Percentiles rank a stretch among this genome's conserved stretches.
These are phyloP conservation scores for Termitomyces sp. DNA, from an alignment of 768 basidiomycete species.

Conservation along the genomic window DNA sequence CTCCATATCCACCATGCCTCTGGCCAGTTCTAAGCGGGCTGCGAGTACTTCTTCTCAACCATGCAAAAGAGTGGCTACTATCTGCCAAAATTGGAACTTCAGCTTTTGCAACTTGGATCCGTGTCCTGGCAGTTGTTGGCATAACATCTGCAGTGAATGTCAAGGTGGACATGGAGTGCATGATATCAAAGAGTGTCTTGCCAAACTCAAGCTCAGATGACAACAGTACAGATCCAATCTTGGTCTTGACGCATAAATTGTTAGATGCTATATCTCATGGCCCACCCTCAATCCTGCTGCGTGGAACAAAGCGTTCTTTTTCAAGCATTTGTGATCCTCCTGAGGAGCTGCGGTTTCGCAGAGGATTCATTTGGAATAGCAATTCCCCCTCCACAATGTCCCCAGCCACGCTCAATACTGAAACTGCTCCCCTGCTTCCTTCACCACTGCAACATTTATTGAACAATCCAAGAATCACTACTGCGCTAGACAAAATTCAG, in stretches of 20 bases:
- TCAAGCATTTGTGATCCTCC: too few relatives aligned
- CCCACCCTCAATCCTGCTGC: fast-evolving
- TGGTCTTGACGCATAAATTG: background rate
- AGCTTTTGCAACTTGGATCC: background rate
- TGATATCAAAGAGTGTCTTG: background rate
- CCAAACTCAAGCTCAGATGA: background rate
- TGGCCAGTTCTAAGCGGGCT: too few relatives aligned
- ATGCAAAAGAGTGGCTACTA: background rate
- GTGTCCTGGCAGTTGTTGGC: background rate
- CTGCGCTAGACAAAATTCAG: too few relatives aligned
- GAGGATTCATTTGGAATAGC: too few relatives aligned
- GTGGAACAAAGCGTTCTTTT: too few relatives aligned
- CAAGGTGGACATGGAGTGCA: background rate
- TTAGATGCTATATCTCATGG: fast-evolving
- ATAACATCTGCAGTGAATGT: background rate
- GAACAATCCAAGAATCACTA: too few relatives aligned
- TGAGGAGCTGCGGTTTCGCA: too few relatives aligned
- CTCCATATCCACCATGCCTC: too few relatives aligned
- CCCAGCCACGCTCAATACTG: background rate
- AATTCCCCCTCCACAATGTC: too few relatives aligned
- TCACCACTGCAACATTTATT: background rate
- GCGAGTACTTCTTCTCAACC: too few relatives aligned
- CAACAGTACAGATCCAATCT: background rate
- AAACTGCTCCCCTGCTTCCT: background rate
- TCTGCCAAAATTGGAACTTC: background rate